Evolutionary conservation across 306 rosid genomes (phyloP), one percentile per base, ranked within the genome.

Genomic region (Quillaja saponaria): DNA sequence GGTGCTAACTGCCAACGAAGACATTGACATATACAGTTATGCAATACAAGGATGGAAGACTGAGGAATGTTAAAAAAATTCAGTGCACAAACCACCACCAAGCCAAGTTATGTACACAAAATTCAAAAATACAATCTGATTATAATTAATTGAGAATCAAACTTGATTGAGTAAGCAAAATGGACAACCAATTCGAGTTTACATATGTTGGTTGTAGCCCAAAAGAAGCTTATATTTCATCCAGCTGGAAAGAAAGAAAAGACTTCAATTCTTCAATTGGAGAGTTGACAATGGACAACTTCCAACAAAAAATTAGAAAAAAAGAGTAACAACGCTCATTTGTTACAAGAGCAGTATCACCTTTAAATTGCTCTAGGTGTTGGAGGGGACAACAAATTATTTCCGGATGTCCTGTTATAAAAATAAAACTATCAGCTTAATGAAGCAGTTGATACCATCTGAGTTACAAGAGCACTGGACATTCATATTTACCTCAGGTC

Each of bases 351-450:
- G 17, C 47, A n/a, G 63, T 64, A 70, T 42, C 65, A 58, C 42
- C 61, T 50, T 67, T 51, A 39, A 57, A 21, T 71, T 38, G 56
- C 71, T 85, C 82, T 83, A 55, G 91, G 44, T 68, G 90, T 71
- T 37, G 88, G 74, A 50, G 88, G 83, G 17, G 85, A 61, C 19
- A 47, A 56, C 45, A 86, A 69, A 53, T 61, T 76, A 75, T 91
- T 91, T 71, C 98, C 96, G 48, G 83, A 66, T 57, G 65, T 63
- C 77, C 95, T 91, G 85, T 68, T 63, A 58, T 66, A 56, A 75
- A 56, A 53, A 68, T 1, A 70, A 51, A 72, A 60, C 28, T 37
- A 66, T 82, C 58, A 84, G 74, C 34, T 12, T 39, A 61, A 52
- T 34, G 33, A 37, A 55, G 68, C 18, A 20, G 42, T 46, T 34